Evolutionary conservation across 2,329 filamentous ascomycete species (phyloP), one percentile per base, ranked within the genome.

Genomic region (Aspergillus ibericus): DNA sequence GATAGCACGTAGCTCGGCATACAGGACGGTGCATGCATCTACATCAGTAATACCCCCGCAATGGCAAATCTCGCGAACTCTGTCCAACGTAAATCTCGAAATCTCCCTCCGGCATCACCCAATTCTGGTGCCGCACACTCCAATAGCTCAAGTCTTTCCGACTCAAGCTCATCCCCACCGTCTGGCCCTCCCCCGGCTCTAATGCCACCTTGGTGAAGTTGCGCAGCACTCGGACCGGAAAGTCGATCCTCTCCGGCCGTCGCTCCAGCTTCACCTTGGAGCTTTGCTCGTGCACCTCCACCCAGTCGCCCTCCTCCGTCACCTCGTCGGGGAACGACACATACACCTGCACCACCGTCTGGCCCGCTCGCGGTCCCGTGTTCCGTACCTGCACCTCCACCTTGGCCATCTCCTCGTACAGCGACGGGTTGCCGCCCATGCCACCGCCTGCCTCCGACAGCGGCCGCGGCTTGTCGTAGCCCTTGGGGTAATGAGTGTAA

Each of bases 91-190:
- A 72, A 18, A 77, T 70, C 27, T 64, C 64, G 58, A 75, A 75
- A 48, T 64, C 59, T 4, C 70, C 70, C 15, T 80, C 75, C 1
- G 83, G 81, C 73, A 87, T 79, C 1, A 85, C 81, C 89, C 89
- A 92, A 63, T 91, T 90, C 76, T 91, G 88, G 40, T 77, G 70
- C 5, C 77, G 73, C 0, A 85, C 82, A 69, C 89, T 88, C 89
- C 89, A 92, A 47, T 90, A 88, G 63, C 88, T 91, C 56, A 92
- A 57, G 69, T 92, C 89, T 66, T 88, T 84, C 57, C 89, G 82
- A 6, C 83, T 89, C 56, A 92, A 65, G 0, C 78, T 75, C 65
- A 92, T 80, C 18, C 80, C 78, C 0, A 91, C 82, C 0, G 75
- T 80, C 57, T 74, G 73, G 3, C 73, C 81, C 68, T 85, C 78